Evolutionary conservation across 2,329 filamentous ascomycete genomes (phyloP), one percentile per base, ranked within the genome.

Genomic region (Dothiorella sarmentorum): DNA sequence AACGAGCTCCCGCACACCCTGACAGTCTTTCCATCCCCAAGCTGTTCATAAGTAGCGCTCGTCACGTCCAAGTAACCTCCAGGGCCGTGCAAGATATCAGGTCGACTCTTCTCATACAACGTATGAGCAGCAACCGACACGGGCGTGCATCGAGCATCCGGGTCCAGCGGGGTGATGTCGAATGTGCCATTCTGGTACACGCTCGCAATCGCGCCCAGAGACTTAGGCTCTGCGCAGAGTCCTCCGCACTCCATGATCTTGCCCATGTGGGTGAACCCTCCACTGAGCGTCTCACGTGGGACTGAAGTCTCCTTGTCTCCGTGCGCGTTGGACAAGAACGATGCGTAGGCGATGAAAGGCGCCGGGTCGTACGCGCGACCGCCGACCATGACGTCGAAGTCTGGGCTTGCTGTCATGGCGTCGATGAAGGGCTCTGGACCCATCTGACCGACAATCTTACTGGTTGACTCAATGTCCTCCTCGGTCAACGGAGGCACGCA

Each of bases 221-320:
- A 73, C 59, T 82, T 83, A 0, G 80, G 81, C 0, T 69, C 65
- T 0, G 79, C 75, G 62, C 80, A 83, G 0, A 72, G 62, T 0
- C 63, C 75, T 9, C 80, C 80, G 18, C 80, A 83, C 62, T 83
- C 81, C 67, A 83, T 72, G 9, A 83, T 78, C 68, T 84, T 82
- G 7, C 81, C 82, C 78, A 83, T 81, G 62, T 83, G 79, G 0
- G 42, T 4, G 22, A 44, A 27, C 4, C 42, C 42, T 13, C 42
- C 42, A 13, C n/a, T 15, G 2, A 26, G 11, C 3, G 20, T 1
- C 2, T 44, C 18, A 11, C 5, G 13, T 7, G 20, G 18, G 10
- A 11, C 29, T 31, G 29, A 13, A 13, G 10, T 31, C 0, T 9
- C 7, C 3, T 31, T 31, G 15, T 31, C 29, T 3, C 10, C 9